A percentile compares a stretch with the other conserved stretches of the same genome.
phyloP scores from a whole-genome alignment of 1,284 basidiomycete genomes.

The Trametes polyzona region DNA sequence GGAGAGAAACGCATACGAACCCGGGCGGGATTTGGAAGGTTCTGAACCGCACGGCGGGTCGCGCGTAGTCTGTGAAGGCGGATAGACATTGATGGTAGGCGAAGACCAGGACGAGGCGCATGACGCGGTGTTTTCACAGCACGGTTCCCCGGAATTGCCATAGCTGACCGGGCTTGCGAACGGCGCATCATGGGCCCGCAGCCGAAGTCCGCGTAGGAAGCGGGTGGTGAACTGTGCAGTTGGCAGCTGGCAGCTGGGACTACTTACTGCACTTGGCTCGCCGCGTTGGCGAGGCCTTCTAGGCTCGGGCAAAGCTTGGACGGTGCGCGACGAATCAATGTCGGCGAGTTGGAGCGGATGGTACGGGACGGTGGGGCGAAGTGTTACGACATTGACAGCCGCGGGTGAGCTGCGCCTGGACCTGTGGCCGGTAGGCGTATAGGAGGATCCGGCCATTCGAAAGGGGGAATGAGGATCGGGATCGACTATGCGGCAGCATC shows the following conservation, averaged over 20 bases:
- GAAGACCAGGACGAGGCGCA: neutral
- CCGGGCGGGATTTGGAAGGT: constrained; percentile 10
- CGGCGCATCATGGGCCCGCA: constrained; percentile 9
- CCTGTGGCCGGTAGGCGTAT: neutral
- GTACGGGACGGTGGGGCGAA: constrained; percentile 14
- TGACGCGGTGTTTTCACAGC: constrained; percentile 3
- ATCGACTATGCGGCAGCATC: neutral
- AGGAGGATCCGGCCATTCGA: constrained; percentile 1
- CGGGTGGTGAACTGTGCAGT: neutral
- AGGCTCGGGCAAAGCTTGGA: constrained; percentile 12
- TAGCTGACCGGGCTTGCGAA: neutral
- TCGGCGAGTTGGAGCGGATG: constrained; percentile 4
- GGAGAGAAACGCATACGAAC: constrained; percentile 3
- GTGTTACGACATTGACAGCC: constrained; percentile 21
- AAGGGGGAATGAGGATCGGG: neutral
- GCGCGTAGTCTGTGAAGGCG: constrained; percentile 13
- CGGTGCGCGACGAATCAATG: constrained; percentile 1
- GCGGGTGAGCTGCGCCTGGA: neutral
- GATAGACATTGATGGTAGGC: constrained; percentile 10
- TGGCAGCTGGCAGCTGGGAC: no score
- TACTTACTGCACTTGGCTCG: neutral
- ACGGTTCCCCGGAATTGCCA: constrained; percentile 7
- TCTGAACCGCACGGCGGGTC: constrained; percentile 2
- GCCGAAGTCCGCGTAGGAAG: neutral
- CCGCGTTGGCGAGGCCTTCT: constrained; percentile 2